phyloP scores from a whole-genome alignment of 768 basidiomycete species.

The Lentinula raphanica region DNA sequence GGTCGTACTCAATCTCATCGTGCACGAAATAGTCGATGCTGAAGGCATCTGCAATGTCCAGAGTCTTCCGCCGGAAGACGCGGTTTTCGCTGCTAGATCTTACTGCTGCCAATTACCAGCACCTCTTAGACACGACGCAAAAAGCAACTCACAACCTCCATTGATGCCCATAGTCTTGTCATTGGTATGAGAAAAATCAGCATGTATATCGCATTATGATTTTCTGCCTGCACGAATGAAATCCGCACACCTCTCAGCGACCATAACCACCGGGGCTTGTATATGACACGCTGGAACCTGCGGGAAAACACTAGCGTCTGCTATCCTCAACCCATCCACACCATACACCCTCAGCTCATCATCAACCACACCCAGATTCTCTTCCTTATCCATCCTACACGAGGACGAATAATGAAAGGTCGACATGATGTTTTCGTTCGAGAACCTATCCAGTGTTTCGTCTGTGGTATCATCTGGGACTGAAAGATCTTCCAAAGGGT shows the following conservation, averaged over 20 bases:
- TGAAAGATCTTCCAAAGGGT: slow-evolving; percentile 14
- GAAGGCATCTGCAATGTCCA: too few species aligned
- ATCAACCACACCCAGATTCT: slow-evolving; percentile 35
- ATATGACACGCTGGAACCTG: slow-evolving; percentile 21
- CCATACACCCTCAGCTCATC: slow-evolving; percentile 39
- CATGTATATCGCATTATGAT: not conserved
- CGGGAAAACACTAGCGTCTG: slow-evolving; percentile 27
- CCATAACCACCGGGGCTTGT: slow-evolving; percentile 23
- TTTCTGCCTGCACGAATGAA: not conserved
- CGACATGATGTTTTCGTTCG: not conserved
- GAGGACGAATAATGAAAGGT: slow-evolving; percentile 10
- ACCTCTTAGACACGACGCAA: too few species aligned
- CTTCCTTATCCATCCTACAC: slow-evolving; percentile 7
- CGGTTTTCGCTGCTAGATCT: too few species aligned
- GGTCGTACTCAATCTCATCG: not conserved
- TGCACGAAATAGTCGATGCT: too few species aligned
- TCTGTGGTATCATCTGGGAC: slow-evolving; percentile 3
- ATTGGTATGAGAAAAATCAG: too few species aligned
- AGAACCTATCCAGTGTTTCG: slow-evolving; percentile 3
- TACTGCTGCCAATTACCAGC: too few species aligned
- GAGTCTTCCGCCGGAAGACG: too few species aligned
- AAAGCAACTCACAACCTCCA: too few species aligned
- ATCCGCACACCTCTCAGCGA: slow-evolving; percentile 19
- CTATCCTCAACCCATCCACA: slow-evolving; percentile 32
- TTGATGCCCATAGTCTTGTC: too few species aligned